Percentiles rank a stretch among this genome's conserved stretches.
phyloP scores from a whole-genome alignment of 257 asterid genomes.

The Perilla frutescens region DNA sequence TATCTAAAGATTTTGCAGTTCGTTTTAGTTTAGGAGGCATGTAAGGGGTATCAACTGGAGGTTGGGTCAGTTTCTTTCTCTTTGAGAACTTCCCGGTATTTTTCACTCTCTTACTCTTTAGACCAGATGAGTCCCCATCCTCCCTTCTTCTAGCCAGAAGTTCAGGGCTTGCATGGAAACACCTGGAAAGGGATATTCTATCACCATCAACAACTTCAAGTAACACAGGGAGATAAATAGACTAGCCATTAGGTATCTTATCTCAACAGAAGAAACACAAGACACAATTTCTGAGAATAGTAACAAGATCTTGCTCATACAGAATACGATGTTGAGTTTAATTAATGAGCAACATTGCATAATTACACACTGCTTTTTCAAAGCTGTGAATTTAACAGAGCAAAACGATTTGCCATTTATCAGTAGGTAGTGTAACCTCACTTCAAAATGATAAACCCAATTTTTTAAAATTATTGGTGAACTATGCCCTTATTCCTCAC shows the following conservation, averaged over 20 bases:
- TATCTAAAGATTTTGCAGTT: slow-evolving; percentile 60
- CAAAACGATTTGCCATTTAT: not conserved
- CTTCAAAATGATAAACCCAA: no score
- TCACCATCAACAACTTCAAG: slow-evolving; percentile 30
- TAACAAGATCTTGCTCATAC: slow-evolving; percentile 14
- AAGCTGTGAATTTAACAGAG: slow-evolving; percentile 7
- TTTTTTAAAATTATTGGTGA: no score
- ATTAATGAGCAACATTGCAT: slow-evolving; percentile 23
- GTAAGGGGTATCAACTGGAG: slow-evolving; percentile 78
- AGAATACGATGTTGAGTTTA: not conserved
- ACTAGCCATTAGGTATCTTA: slow-evolving; percentile 10
- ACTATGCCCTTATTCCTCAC: no score
- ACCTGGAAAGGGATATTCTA: slow-evolving; percentile 47
- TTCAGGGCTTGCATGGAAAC: slow-evolving; percentile 71
- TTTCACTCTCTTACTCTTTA: slow-evolving; percentile 60
- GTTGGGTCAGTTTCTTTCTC: slow-evolving; percentile 56
- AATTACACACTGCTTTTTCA: not conserved
- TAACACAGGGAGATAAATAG: not conserved
- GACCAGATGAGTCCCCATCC: slow-evolving; percentile 53
- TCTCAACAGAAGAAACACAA: slow-evolving; percentile 25
- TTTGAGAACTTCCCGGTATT: slow-evolving; percentile 79
- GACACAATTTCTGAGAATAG: slow-evolving; percentile 12
- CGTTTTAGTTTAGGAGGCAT: slow-evolving; percentile 71
- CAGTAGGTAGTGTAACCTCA: not conserved
- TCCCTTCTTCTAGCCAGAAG: slow-evolving; percentile 50